Evolutionary conservation across 140 eudicot genomes (phyloP).

Genomic region (Cichorium intybus): DNA sequence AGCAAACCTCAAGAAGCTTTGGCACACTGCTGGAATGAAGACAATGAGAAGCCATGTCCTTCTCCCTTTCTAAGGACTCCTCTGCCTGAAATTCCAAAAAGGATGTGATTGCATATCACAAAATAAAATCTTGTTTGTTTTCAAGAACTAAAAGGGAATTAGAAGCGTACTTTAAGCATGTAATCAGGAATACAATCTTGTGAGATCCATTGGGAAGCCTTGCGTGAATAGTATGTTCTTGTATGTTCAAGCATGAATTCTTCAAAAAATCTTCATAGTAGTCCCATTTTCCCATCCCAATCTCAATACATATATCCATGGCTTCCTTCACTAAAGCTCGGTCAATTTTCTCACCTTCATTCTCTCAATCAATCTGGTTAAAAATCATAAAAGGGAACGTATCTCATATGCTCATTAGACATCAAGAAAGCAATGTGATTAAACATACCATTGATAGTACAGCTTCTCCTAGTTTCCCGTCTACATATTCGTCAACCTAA

Average conservation of each 20-base stretch:
- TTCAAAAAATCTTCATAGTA: constrained; percentile 82
- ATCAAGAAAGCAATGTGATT: background rate
- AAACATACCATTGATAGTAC: constrained; percentile 87
- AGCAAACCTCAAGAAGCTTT: no score
- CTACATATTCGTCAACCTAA: constrained; percentile 63
- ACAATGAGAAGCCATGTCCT: no score
- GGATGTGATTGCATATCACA: no score
- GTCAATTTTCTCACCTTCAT: constrained; percentile 96
- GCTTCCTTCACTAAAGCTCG: constrained; percentile 90
- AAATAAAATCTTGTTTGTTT: no score
- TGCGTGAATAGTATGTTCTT: constrained; percentile 79
- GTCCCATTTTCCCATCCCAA: constrained; percentile 91
- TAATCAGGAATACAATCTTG: no score
- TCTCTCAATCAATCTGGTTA: constrained; percentile 83
- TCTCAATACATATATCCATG: constrained; percentile 87
- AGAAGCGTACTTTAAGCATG: no score
- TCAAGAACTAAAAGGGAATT: no score
- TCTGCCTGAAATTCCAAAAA: no score
- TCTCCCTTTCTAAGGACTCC: no score
- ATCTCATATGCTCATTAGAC: background rate
- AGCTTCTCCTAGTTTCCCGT: constrained; percentile 85
- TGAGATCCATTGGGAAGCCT: no score
- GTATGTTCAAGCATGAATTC: constrained; percentile 68
- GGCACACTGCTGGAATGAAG: no score
- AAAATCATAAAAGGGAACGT: background rate